Base-by-base conservation (phyloP, 192 early-diverging fungal species). In the Umbelopsis isabellina region DNA sequence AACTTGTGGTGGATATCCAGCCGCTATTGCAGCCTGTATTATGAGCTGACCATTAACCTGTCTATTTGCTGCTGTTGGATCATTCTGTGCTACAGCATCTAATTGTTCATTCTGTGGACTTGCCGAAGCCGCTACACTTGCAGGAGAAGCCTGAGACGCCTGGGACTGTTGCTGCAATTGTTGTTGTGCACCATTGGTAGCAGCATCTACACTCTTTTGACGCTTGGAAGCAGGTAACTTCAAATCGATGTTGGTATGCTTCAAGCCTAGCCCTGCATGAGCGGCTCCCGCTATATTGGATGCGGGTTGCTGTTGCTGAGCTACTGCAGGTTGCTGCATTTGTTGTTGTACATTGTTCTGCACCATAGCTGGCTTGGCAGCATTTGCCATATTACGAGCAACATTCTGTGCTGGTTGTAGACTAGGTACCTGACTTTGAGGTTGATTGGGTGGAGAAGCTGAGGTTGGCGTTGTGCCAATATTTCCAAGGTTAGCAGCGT, bases 231-330 rank as follows among this genome's bases (percentile, higher is more conserved):
- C 30, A 18, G 76, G 76, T 22, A 78, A 61, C 21, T 78, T 78
- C n/a, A 78, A 23, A 53, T 78, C 76, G 22, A 78, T 73, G 48
- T 68, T 78, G 8, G 25, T 67, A 66, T 72, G 76, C 30, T 78
- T 78, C 1, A 72, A 55, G 46, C 53, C 49, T 15, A 45, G 52
- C 37, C 65, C 64, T 11, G 25, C 20, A 4, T 73, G 33, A 46
- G 46, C 49, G 21, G 61, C 41, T 45, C 61, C 41, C 44, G 33
- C 23, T 69, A 65, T 6, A 41, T 41, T 41, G 10, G 37, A 5
- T 3, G 58, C 70, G 25, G 15, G 64, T 37, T 13, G 41, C 22
- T 21, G 61, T 21, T 35, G 48, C 45, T 69, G 72, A 4, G 58
- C 65, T n/a, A 21, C 33, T 2, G 46, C 70, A 68, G 58, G 30